Evolutionary conservation across 108 stramenopile genomes (phyloP).

Genomic region (Cyclotella cryptica): DNA sequence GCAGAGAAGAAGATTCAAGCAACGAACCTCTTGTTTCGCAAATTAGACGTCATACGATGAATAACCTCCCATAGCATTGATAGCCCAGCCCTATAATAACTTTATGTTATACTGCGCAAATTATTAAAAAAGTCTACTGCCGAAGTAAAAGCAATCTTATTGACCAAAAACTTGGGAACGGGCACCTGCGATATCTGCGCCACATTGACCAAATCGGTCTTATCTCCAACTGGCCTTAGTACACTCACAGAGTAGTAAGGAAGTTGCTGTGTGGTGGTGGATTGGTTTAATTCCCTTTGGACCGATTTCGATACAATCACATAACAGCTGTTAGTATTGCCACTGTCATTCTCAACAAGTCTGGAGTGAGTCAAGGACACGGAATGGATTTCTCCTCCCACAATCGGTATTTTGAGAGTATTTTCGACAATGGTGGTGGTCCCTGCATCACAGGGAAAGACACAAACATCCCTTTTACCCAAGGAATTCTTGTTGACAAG

Average conservation of each 20-base stretch:
- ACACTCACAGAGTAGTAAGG: constrained; percentile 42
- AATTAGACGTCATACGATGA: too few species aligned
- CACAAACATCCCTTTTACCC: constrained; percentile 28
- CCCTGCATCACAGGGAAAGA: constrained; percentile 2
- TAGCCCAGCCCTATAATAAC: too few species aligned
- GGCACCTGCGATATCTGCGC: constrained; percentile 28
- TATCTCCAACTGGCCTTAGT: constrained; percentile 18
- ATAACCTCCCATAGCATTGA: too few species aligned
- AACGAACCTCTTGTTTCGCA: too few species aligned
- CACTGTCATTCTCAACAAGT: constrained; percentile 7
- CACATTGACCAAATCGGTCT: constrained; percentile 38
- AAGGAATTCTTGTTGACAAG: constrained; percentile 45
- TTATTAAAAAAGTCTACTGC: constrained; percentile 22
- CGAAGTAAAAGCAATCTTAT: constrained; percentile 27
- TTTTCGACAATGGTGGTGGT: constrained; percentile 45
- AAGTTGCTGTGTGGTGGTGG: background rate
- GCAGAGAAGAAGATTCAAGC: too few species aligned
- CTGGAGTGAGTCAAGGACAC: constrained; percentile 36
- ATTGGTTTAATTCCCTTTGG: constrained; percentile 15
- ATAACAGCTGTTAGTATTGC: constrained; percentile 5
- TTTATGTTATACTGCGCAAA: too few species aligned
- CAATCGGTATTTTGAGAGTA: constrained; percentile 36
- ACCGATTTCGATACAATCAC: constrained; percentile 46
- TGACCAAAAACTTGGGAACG: constrained; percentile 35
- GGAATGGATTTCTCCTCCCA: constrained; percentile 30